Evolutionary conservation across 2,329 filamentous ascomycete species (phyloP).

Genomic region (Paecilomyces fulvus): DNA sequence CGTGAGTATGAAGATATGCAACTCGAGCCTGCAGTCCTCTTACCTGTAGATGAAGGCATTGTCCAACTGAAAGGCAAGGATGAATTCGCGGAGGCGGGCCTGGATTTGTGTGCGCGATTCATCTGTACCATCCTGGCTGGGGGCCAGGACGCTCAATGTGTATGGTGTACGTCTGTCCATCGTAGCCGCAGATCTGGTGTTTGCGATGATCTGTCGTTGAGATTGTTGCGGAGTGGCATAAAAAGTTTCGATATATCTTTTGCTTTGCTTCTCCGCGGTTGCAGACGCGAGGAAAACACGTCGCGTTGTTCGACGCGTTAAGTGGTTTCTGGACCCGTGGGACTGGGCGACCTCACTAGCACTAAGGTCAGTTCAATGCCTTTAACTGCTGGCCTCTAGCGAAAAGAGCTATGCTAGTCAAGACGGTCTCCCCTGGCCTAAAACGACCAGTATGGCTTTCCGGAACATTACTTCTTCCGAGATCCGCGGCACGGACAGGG

Average conservation of each 20-base stretch:
- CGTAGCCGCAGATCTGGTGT: conserved; percentile 6
- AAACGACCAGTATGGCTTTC: not conserved
- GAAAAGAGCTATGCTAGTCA: not conserved
- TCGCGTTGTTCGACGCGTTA: conserved; percentile 32
- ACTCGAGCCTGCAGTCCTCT: conserved; percentile 9
- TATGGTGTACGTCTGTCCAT: conserved; percentile 91
- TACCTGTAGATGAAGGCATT: conserved; percentile 93
- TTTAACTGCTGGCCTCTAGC: not conserved
- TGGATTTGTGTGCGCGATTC: conserved; percentile 67
- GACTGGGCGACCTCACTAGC: not conserved
- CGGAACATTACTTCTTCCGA: not conserved
- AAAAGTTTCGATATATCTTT: conserved; percentile 3
- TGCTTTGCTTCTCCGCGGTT: conserved; percentile 3
- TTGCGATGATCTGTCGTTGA: conserved; percentile 9
- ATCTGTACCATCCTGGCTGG: conserved; percentile 55
- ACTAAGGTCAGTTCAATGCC: not conserved
- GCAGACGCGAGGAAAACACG: conserved; percentile 21
- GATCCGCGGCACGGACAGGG: not conserved
- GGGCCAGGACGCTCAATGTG: conserved; percentile 70
- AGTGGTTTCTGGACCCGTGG: conserved; percentile 23
- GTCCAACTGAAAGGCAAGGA: conserved; percentile 88
- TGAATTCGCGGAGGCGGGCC: conserved; percentile 75
- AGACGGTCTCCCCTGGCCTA: not conserved
- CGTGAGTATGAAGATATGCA: conserved; percentile 2
- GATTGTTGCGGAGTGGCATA: not conserved